Evolutionary conservation across 371 early-diverging fungal species (phyloP), one percentile per base, ranked within the genome.

Genomic region (Mucor velutinosus): DNA sequence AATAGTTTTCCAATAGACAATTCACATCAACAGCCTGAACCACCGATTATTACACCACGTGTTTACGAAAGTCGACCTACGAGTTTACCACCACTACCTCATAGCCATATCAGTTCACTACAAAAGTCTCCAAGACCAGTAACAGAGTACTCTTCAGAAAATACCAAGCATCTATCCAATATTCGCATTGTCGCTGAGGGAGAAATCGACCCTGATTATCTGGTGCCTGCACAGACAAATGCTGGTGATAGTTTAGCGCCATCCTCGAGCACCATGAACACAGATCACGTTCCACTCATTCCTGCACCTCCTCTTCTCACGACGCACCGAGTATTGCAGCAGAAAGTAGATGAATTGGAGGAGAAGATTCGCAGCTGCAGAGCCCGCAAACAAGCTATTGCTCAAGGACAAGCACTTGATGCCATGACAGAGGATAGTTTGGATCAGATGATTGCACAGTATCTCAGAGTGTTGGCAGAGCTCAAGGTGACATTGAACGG

Each of bases 251-350:
- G 79, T 58, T 57, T 78, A 11, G 73, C 74, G 19, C 81, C 81
- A 32, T 71, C 76, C 7, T 65, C 66, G 15, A 65, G 76, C 2
- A 61, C 70, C 3, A 60, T 73, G 63, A 74, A 71, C 41, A 66
- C 76, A 49, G 76, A 72, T 65, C 75, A 82, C 75, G 66, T 81
- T 27, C 88, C 88, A 5, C 69, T 81, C 14, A 88, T 88, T 41
- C 88, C 88, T 2, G 77, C 79, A 2, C 83, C 88, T 0, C 88
- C 88, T 2, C 64, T 88, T 7, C 71, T 86, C 7, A 86, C 86
- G 2, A 81, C 80, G 0, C 85, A 88, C 65, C 82, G 86, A n/a
- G 58, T 73, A 1, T 67, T 85, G 12, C 81, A 81, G 39, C 62
- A 63, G 2, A 76, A 76, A 35, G 62, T 80, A 33, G 78, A 84